These are phyloP conservation scores for Boletus eberwhitei DNA, from an alignment of 768 basidiomycete species.

Conservation along the genomic window DNA sequence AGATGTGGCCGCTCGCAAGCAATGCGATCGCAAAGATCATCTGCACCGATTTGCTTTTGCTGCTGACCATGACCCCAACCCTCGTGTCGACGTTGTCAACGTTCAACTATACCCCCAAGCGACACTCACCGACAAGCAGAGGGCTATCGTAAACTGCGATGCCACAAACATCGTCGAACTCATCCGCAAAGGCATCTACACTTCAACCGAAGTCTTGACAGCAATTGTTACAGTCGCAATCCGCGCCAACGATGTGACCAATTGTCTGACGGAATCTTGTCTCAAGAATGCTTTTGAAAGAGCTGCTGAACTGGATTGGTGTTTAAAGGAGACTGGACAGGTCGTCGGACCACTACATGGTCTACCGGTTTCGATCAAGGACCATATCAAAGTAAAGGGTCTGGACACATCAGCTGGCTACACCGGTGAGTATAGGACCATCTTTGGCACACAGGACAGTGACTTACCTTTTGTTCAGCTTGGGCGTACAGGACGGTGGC, in stretches of 20 bases:
- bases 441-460: background rate
- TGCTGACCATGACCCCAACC: background rate
- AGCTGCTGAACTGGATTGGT: constrained; percentile 49
- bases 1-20: constrained; percentile 24
- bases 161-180: constrained; percentile 26
- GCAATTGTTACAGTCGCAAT: constrained; percentile 29
- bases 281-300: constrained; percentile 46
- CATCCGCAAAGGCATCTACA: constrained; percentile 21
- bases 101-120: constrained; percentile 29
- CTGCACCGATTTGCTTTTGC: constrained; percentile 9
- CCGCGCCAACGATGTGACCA: constrained; percentile 36
- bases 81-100: constrained; percentile 5
- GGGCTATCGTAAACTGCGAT: constrained; percentile 28
- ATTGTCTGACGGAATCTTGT: constrained; percentile 59
- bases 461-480: constrained; percentile 25
- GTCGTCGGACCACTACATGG: constrained; percentile 46
- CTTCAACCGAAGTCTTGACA: constrained; percentile 24
- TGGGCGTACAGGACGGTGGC: constrained; percentile 40
- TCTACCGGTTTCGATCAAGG: constrained; percentile 44
- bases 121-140: constrained; percentile 25
- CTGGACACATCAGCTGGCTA: constrained; percentile 39
- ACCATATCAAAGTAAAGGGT: constrained; percentile 45
- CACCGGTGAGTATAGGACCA: constrained; percentile 9
- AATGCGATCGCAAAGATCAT: constrained; percentile 19
- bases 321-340: constrained; percentile 43